Base-by-base conservation (phyloP, 169 alveolate genomes). In the Plasmodium vivax region DNA sequence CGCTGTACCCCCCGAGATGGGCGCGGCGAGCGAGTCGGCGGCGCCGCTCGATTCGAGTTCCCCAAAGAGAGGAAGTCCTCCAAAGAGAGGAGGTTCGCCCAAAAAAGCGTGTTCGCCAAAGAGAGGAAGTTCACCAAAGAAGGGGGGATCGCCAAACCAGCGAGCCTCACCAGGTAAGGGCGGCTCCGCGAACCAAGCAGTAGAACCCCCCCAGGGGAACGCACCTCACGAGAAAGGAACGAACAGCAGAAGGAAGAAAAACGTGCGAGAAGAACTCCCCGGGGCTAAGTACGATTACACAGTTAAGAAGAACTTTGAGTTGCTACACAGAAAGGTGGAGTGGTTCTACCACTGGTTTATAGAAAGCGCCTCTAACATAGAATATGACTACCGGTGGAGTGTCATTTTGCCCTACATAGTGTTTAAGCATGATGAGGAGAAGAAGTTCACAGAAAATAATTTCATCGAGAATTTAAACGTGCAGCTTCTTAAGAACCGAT, bases 321-420 rank as follows among this genome's bases (percentile, higher is more conserved):
- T 83, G 8, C 81, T 95, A 6, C 97, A 95, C 68, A 41, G 97
- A 32, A 93, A 95, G 41, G 90, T 95, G 27, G 97, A 95, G 77
- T 95, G 97, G 97, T 93, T 93, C 43, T 95, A 91, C 73, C 97
- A 95, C 34, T 95, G 97, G 97, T 95, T 95, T 30, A 95, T 95
- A 27, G 97, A 95, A 84, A 92, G 96, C 36, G 96, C 95, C 19
- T 95, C 97, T 12, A 93, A 95, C 71, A 95, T 95, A 27, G 95
- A 93, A 16, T 74, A 92, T 19, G 97, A 95, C 19, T 75, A 85
- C 16, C 79, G 96, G 62, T 95, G 97, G 97, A 83, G 92, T 47
- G 92, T 95, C 30, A 92, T 95, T 16, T 58, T 95, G 7, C 97
- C 97, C 30, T 77, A 93, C 68, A 85, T 95, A 38, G 90, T 90